These are phyloP conservation scores for Talaromyces piceae DNA, from an alignment of 2,329 filamentous ascomycete genomes.

Conservation along the genomic window DNA sequence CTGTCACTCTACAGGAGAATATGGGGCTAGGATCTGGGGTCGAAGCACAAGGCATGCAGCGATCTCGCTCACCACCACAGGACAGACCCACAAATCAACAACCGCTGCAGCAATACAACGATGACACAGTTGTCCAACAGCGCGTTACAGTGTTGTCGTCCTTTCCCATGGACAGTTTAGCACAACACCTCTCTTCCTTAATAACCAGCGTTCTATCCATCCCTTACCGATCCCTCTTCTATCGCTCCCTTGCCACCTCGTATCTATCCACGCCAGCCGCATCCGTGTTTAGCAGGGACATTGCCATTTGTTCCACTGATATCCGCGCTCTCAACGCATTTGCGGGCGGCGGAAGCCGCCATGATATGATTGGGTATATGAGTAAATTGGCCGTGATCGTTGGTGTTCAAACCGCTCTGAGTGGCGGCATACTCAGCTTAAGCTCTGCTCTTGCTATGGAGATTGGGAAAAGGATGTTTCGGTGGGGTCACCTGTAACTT, in stretches of 20 bases:
- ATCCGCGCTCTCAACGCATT: constrained; percentile 26
- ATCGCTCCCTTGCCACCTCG: constrained; percentile 32
- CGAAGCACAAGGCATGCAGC: constrained; percentile 3
- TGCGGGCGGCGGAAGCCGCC: constrained; percentile 26
- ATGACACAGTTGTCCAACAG: constrained; percentile 18
- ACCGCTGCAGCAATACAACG: neutral
- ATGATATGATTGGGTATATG: constrained; percentile 27
- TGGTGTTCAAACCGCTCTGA: constrained; percentile 30
- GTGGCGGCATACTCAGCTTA: constrained; percentile 31
- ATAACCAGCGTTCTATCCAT: constrained; percentile 32
- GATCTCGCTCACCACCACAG: neutral
- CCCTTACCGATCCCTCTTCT: constrained; percentile 34
- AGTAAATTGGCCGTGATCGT: constrained; percentile 30
- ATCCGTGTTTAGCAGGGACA: constrained; percentile 10
- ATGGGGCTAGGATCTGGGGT: constrained; percentile 3
- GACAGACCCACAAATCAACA: neutral
- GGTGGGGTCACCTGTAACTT: constrained; percentile 27
- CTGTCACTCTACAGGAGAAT: constrained; percentile 5
- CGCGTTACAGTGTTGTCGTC: constrained; percentile 37
- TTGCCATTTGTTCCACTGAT: constrained; percentile 18
- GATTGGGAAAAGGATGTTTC: constrained; percentile 34
- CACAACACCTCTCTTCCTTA: constrained; percentile 33
- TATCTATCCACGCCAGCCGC: constrained; percentile 26
- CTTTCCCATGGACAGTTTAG: constrained; percentile 35
- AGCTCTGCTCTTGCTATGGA: constrained; percentile 30